These are phyloP conservation scores for Gaeumannomyces sp. DNA, from an alignment of 2,329 filamentous ascomycete genomes.

Conservation along the genomic window DNA sequence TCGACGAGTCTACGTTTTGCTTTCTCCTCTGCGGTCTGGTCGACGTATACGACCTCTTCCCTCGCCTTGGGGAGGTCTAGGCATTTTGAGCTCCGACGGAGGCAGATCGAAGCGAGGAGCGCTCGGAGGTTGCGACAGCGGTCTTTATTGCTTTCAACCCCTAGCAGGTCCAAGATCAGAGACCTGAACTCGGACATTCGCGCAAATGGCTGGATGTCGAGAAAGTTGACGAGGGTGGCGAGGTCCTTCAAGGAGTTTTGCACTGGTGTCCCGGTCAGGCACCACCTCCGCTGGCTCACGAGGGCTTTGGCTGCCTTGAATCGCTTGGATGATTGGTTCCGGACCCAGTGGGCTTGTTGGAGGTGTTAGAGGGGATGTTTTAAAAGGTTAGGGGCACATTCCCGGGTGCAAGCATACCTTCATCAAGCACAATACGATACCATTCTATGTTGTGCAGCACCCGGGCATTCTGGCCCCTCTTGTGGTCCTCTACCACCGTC, in stretches of 20 bases:
- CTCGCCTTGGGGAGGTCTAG: conserved; percentile 28
- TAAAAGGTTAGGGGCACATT: neutral
- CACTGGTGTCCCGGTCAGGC: conserved; percentile 46
- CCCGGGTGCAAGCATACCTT: neutral
- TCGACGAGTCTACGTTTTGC: conserved; percentile 20
- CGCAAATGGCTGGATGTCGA: conserved; percentile 35
- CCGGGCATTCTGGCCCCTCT: neutral
- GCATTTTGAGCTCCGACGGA: conserved; percentile 35
- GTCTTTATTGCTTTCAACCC: conserved; percentile 15
- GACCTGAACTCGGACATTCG: conserved; percentile 33
- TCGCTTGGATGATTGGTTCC: neutral
- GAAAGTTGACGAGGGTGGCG: conserved; percentile 42
- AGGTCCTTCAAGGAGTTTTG: conserved; percentile 48
- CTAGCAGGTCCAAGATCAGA: conserved; percentile 34
- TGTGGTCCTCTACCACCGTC: neutral
- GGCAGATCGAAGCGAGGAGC: conserved; percentile 32
- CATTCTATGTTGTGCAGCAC: neutral
- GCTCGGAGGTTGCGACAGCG: conserved; percentile 25
- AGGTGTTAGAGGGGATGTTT: no score
- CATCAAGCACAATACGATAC: neutral
- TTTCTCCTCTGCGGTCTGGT: conserved; percentile 25
- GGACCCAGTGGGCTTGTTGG: neutral
- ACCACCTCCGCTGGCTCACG: conserved; percentile 33
- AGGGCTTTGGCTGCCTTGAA: conserved; percentile 5
- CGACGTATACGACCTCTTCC: conserved; percentile 27